Base-by-base conservation (phyloP, 352 stramenopile genomes). In the Phytophthora pini region DNA sequence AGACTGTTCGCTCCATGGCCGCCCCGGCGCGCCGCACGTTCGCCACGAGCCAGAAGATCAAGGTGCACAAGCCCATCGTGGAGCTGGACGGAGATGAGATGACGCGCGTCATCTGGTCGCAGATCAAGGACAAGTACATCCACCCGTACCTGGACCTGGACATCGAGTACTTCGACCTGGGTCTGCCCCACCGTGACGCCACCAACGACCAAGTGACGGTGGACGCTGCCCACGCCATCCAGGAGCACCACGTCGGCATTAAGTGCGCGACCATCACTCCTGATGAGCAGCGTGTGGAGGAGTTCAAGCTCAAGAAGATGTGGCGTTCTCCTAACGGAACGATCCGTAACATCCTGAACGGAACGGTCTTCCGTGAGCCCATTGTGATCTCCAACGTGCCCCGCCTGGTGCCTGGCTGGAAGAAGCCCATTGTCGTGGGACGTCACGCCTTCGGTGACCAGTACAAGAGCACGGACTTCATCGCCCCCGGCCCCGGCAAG, bases 251-350 rank as follows among this genome's bases (percentile, higher is more conserved):
- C 62, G 81, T 90, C 3, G 86, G 84, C 48, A 92, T 93, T 65
- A 94, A 94, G 68, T 94, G 86, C 68, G 86, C 86, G 20, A 94
- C 86, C 57, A 94, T 94, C 72, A 94, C 86, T 27, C 86, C 86
- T 1, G 86, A 94, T 61, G 86, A 94, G 74, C 76, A 87, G 65
- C 83, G 86, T 48, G 74, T 94, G 26, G 69, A 87, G 56, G 86
- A 94, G 62, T 89, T 90, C 46, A 85, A 85, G 59, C 77, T 89
- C 41, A 87, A 88, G 72, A 70, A 88, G 64, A 89, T 89, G 82
- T 89, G 78, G 77, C 73, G 70, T 36, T 80, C 67, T 31, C 85
- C 85, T 31, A 94, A 94, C 68, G 85, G 85, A 58, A 94, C 85
- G 13, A 89, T 94, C 69, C 85, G 85, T 43, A 94, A 94, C 73